A percentile compares a stretch with the other conserved stretches of the same genome.
Conservation (phyloP, 1,284 basidiomycete genomes). For the Ustilago tritici region DNA sequence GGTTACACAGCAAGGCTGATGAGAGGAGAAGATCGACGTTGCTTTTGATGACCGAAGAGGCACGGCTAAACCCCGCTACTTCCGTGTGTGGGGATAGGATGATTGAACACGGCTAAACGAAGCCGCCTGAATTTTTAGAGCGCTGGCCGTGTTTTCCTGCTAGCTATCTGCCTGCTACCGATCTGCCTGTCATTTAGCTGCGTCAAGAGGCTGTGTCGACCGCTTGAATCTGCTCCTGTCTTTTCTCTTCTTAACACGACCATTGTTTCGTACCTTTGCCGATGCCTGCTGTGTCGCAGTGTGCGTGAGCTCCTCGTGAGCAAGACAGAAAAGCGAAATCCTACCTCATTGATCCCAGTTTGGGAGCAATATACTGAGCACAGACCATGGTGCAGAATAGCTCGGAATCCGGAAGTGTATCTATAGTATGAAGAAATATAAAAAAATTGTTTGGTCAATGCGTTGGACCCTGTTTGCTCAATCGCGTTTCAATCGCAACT, state of each 20-base stretch:
- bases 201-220: too few relatives aligned
- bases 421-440: not conserved
- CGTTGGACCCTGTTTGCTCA: conserved; percentile 11
- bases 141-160: conserved; percentile 21
- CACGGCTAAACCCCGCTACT: conserved; percentile 24
- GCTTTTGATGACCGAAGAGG: not conserved
- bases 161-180: too few relatives aligned
- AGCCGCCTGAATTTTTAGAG: not conserved
- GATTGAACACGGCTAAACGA: conserved; percentile 14
- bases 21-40: not conserved
- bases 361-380: not conserved
- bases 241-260: too few relatives aligned
- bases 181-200: too few relatives aligned
- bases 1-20: not conserved
- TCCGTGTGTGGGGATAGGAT: conserved; percentile 16
- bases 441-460: conserved; percentile 1
- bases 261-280: too few relatives aligned
- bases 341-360: too few relatives aligned
- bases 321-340: too few relatives aligned
- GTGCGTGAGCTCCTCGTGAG: too few relatives aligned
- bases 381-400: not conserved
- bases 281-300: too few relatives aligned
- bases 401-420: conserved; percentile 6
- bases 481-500: not conserved
- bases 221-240: too few relatives aligned